Conservation (phyloP, 2,329 filamentous ascomycete genomes). For the Rhexocercosporidium sp. region DNA sequence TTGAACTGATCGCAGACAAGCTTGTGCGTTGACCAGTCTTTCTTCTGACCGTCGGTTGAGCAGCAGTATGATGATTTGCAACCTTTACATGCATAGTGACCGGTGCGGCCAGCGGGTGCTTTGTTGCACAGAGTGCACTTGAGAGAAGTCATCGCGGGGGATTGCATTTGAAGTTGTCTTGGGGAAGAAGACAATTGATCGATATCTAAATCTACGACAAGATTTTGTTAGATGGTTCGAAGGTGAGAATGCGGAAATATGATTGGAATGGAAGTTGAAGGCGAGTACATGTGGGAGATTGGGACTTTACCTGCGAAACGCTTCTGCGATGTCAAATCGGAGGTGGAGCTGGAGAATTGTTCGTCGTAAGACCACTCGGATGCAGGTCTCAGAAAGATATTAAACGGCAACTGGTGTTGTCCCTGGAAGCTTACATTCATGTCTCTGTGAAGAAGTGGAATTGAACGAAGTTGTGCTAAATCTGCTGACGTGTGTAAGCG, state of each 20-base stretch:
- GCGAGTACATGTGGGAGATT: not conserved
- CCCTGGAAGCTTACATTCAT: too few species aligned
- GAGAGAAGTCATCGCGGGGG: not conserved
- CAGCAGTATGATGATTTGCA: conserved; percentile 10
- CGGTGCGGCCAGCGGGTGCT: not conserved
- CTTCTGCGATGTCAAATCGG: too few species aligned
- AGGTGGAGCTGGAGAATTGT: too few species aligned
- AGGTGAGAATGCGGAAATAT: not conserved
- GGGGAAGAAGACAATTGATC: not conserved
- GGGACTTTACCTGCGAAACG: not conserved
- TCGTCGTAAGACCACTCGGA: too few species aligned
- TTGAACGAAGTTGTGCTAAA: too few species aligned
- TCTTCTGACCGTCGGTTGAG: not conserved
- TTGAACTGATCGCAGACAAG: conserved; percentile 14
- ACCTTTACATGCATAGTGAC: not conserved
- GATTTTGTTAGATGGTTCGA: not conserved
- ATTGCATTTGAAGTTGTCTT: not conserved
- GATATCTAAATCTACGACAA: not conserved
- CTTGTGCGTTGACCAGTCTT: conserved; percentile 10
- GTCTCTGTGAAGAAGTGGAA: too few species aligned
- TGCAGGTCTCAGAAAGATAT: too few species aligned
- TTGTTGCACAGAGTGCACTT: not conserved
- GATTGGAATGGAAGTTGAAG: not conserved
- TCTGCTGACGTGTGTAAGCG: too few species aligned
- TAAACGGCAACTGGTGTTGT: too few species aligned